Conservation (phyloP, 331 rosid species). For the Arachis monticola region DNA sequence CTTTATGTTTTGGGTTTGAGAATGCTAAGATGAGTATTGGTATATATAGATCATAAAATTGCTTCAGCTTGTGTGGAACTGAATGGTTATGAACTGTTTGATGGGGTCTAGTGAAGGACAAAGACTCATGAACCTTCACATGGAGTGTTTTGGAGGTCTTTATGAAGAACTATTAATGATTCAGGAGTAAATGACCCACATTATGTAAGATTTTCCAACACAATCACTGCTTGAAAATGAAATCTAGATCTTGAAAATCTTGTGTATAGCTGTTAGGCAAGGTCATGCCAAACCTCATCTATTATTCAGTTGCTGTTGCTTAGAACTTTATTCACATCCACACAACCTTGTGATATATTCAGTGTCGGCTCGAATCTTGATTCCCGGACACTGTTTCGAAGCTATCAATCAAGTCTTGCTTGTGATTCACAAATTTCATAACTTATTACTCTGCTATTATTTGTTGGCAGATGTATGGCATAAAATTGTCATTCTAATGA, state of each 20-base stretch:
- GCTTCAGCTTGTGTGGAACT: not conserved
- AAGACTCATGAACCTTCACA: slow-evolving; percentile 18
- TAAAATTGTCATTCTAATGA: not conserved
- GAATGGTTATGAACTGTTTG: not conserved
- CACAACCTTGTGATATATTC: too few species aligned
- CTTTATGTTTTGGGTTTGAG: not conserved
- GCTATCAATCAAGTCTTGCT: not conserved
- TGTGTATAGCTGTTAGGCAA: too few species aligned
- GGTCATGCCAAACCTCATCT: too few species aligned
- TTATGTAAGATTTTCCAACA: not conserved
- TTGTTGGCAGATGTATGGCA: not conserved
- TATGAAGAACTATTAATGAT: not conserved
- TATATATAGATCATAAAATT: slow-evolving; percentile 17
- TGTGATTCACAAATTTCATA: not conserved
- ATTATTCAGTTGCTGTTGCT: not conserved
- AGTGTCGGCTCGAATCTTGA: too few species aligned
- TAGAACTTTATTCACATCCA: too few species aligned
- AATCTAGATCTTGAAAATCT: not conserved
- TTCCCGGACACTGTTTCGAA: too few species aligned
- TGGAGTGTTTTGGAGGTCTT: not conserved
- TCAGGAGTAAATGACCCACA: not conserved
- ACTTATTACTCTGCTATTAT: not conserved
- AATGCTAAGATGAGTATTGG: not conserved
- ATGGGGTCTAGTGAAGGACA: not conserved
- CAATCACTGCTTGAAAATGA: not conserved